Base-by-base conservation (phyloP, 1,284 basidiomycete species). In the Salmacisia buchloeana region DNA sequence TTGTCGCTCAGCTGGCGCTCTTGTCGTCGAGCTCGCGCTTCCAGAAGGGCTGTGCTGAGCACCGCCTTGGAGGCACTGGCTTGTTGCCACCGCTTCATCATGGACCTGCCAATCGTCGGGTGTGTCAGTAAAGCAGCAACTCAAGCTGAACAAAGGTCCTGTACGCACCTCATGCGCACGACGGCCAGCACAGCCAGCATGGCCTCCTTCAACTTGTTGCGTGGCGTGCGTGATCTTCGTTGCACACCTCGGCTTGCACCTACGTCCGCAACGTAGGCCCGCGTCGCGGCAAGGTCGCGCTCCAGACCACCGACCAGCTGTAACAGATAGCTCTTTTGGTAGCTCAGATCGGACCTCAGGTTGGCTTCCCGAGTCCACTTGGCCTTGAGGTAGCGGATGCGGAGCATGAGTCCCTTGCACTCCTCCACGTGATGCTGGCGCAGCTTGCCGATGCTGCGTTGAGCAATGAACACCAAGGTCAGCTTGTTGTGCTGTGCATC, bases 321-420 rank as follows among this genome's bases (percentile, higher is more conserved):
- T 15, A 31, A 10, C 4, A 62, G 39, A 61, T 75, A 76, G 27
- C 63, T 58, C 58, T 98, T 98, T 82, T 97, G 94, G 75, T 92
- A 88, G 3, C 85, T 83, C 52, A 97, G 82, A 70, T 89, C 88
- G 62, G 84, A 84, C n/a, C 94, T 85, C 81, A 94, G 86, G 1
- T 85, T 84, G 25, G 87, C 86, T 81, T 98, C 94, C 35, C 94
- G 85, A 1, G 86, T 89, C 80, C 89, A 94, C 77, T 92, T 92
- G 56, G 89, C 88, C 80, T 97, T 94, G 68, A 97, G 85, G 81
- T 97, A 97, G 57, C 85, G 85, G 68, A 97, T 93, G 78, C 96
- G 89, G 2, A 91, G 85, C 63, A 94, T 85, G 23, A 94, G 82
- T 13, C 91, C 92, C 77, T 92, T 92, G 82, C 89, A 89, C 80